Evolutionary conservation across 306 rosid species (phyloP).

Genomic region (Senna tora): DNA sequence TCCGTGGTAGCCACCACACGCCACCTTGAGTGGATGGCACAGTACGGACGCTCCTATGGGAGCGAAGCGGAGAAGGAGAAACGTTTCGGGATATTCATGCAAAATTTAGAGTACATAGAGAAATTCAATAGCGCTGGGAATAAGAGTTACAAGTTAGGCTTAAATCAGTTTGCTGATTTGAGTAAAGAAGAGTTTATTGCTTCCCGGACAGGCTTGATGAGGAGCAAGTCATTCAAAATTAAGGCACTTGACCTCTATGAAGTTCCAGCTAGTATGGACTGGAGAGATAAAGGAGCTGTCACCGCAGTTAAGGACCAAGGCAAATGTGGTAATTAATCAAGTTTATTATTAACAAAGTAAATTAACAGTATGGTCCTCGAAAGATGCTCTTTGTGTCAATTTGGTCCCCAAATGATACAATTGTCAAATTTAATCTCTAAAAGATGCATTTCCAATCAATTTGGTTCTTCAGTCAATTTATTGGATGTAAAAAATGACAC

Average conservation of each 20-base stretch:
- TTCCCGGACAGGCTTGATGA: conserved; percentile 35
- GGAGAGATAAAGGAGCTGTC: conserved; percentile 49
- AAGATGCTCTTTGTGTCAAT: no score
- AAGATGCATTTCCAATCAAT: no score
- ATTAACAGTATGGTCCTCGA: no score
- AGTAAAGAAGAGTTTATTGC: conserved; percentile 50
- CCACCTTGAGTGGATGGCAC: conserved; percentile 41
- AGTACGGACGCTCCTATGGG: conserved; percentile 17
- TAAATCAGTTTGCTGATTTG: conserved; percentile 45
- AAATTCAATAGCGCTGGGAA: conserved; percentile 42
- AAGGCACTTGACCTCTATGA: background rate
- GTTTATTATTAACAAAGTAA: no score
- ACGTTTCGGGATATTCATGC: conserved; percentile 39
- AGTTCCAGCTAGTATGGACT: conserved; percentile 37
- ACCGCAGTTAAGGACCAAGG: conserved; percentile 44
- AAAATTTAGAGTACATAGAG: conserved; percentile 44
- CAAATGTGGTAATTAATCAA: conserved; percentile 30
- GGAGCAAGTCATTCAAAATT: no score
- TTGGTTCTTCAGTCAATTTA: no score
- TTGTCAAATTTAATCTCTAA: no score
- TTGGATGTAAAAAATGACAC: no score
- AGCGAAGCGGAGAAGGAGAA: conserved; percentile 36
- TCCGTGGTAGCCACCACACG: conserved; percentile 1
- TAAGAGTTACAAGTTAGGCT: conserved; percentile 40
- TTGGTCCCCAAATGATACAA: no score